phyloP scores from a whole-genome alignment of 768 basidiomycete species.

The Cystofilobasidium bisporidii region DNA sequence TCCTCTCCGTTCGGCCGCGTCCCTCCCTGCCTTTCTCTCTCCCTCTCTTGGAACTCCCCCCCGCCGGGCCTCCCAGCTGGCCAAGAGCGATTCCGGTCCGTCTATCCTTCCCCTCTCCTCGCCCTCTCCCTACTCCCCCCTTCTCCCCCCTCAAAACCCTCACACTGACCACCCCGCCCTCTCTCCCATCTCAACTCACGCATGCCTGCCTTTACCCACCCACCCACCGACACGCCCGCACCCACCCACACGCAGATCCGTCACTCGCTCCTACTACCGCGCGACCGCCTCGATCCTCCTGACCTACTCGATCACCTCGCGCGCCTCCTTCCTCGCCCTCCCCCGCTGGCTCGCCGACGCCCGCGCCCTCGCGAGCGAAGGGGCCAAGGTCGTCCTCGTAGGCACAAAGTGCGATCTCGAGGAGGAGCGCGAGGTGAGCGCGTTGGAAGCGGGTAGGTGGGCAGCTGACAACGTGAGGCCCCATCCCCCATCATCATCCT shows the following conservation, averaged over 20 bases:
- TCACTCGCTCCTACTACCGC: conserved; percentile 90
- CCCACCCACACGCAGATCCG: conserved; percentile 50
- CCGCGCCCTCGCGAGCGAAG: conserved; percentile 79
- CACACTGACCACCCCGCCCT: no score
- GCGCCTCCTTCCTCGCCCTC: conserved; percentile 19
- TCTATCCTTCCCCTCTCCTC: conserved; percentile 14
- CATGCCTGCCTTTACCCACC: no score
- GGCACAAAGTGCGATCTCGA: conserved; percentile 94
- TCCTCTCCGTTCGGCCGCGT: background rate
- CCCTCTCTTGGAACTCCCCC: no score
- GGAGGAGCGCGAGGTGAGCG: conserved; percentile 85
- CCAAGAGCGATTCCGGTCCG: conserved; percentile 82
- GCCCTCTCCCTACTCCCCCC: background rate
- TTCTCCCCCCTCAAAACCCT: conserved; percentile 2
- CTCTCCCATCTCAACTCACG: no score
- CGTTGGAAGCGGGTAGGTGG: conserved; percentile 89
- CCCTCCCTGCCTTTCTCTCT: conserved; percentile 2
- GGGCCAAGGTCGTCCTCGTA: conserved; percentile 62
- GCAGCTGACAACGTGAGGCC: conserved; percentile 68
- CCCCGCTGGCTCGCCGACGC: conserved; percentile 87
- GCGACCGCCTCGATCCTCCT: conserved; percentile 52
- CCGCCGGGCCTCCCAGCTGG: conserved; percentile 48
- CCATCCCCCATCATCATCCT: background rate
- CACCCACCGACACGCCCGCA: no score
- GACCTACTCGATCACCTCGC: conserved; percentile 42